Base-by-base conservation (phyloP, 495 filamentous ascomycete species). In the Daldinia vernicosa region DNA sequence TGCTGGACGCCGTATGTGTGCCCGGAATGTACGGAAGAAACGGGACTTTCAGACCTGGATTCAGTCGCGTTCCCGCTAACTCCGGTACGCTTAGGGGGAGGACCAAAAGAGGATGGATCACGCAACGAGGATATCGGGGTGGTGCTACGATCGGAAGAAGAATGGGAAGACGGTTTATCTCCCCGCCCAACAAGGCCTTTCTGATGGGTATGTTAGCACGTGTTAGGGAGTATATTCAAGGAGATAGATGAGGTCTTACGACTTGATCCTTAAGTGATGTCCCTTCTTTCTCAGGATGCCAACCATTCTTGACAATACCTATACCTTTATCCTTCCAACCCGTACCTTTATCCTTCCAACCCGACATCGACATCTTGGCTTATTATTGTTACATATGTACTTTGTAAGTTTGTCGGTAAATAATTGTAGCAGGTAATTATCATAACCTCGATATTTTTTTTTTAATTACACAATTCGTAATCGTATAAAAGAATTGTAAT, bases 71-170 rank as follows among this genome's bases (percentile, higher is more conserved):
- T 40, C 6, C 55, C 81, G 77, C 50, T 22, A 26, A 30, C 6
- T 39, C 69, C 71, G n/a, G 72, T 50, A 5, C 70, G 82, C 69
- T 90, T 97, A 4, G 95, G 95, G 22, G 95, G 95, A 35, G 95
- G 93, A 3, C 87, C 93, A 77, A 99, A 98, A 12, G 89, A 85
- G 0, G 88, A 77, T 1, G 95, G 95, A 77, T 99, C 95, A 74
- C 90, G 90, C 19, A 99, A 84, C 2, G 90, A 84, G 4, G 89
- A 86, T n/a, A 97, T 77, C 2, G 95, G 95, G 5, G 83, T 81
- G 17, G 93, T 88, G 69, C 86, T 81, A 74, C 91, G 80, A 17
- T 55, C 19, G 5, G 59, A 60, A 33, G 55, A 19, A 35, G 60
- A 32, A 26, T 35, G 35, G 11, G 60, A 12, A 24, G 67, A 35